phyloP scores from a whole-genome alignment of 805 yeast species.

The Schwanniomyces yamadae region DNA sequence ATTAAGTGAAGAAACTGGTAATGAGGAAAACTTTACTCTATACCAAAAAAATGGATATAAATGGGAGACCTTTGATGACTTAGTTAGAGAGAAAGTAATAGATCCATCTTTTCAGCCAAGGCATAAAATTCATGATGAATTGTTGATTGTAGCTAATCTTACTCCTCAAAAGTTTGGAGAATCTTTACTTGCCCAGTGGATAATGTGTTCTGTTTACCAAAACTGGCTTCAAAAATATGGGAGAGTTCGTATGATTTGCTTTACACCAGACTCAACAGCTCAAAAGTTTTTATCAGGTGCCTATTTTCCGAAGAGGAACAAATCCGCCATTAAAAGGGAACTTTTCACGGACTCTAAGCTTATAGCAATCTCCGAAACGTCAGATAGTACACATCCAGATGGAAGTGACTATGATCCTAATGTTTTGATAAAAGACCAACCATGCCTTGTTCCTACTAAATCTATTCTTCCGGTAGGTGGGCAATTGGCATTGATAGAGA shows the following conservation, averaged over 20 bases:
- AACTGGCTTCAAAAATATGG: conserved; percentile 77
- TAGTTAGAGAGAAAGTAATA: conserved; percentile 49
- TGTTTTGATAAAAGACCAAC: conserved; percentile 35
- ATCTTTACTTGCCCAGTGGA: conserved; percentile 71
- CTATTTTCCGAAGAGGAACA: conserved; percentile 51
- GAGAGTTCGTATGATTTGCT: conserved; percentile 68
- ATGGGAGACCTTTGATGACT: conserved; percentile 59
- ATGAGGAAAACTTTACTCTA: conserved; percentile 32
- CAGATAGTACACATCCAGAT: conserved; percentile 18
- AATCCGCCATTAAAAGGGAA: conserved; percentile 64
- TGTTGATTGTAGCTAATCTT: conserved; percentile 60
- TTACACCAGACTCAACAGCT: conserved; percentile 59
- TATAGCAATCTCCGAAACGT: conserved; percentile 44
- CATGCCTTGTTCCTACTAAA: conserved; percentile 27
- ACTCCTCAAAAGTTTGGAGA: conserved; percentile 56
- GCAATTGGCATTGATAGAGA: conserved; percentile 56
- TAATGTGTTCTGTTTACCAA: conserved; percentile 61
- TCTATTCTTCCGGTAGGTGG: conserved; percentile 29
- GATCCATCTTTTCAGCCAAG: conserved; percentile 24
- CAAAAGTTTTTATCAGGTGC: conserved; percentile 55
- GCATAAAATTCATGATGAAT: conserved; percentile 48
- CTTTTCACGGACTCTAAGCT: conserved; percentile 58
- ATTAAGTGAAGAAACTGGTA: conserved; percentile 22
- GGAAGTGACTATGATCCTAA: conserved; percentile 39
- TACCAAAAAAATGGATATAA: conserved; percentile 54